Evolutionary conservation across 179 eudicot species (phyloP), one percentile per base, ranked within the genome.

Genomic region (Beta macrorhiza): DNA sequence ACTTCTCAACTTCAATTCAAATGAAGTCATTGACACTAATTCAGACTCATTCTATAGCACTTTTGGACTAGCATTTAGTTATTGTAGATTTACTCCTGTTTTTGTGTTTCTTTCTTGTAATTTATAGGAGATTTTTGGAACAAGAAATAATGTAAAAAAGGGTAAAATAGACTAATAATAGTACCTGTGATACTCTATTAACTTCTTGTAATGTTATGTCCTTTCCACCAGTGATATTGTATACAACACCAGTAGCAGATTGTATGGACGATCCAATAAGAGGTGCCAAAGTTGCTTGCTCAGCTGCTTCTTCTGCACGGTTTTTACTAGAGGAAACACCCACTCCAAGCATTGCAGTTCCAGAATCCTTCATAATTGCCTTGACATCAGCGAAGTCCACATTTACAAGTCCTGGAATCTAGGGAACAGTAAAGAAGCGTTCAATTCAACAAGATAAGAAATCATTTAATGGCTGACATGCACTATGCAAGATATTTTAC

Each of bases 271-370:
- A 91, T 55, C 99, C 99, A 61, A 96, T 96, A 69, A 94, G 86
- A 81, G 99, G 99, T 79, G 99, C 97, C 83, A 94, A 84, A 76
- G 99, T 96, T 68, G 99, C 99, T 88, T 96, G 99, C 79, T 96
- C 98, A 69, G 99, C 99, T 67, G 99, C 99, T 89, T 94, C 99
- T 88, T 96, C 97, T 71, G 99, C 99, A 47, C 99, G 94, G 83
- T 96, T 96, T 88, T 94, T 97, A 90, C 99, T 92, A 20, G 99
- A 94, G 8, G 99, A 94, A 69, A 90, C 97, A 45, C 99, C 99
- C 61, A 97, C 98, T 79, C 99, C 99, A 75, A 97, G 98, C 99
- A 97, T 94, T 44, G 99, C 98, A 19, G 99, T 94, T 82, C 99
- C 99, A 22, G 99, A 94, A 86, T 97, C 92, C 83, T 91, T 94